phyloP scores from a whole-genome alignment of 2,329 filamentous ascomycete species.

The Penicillium paneum region DNA sequence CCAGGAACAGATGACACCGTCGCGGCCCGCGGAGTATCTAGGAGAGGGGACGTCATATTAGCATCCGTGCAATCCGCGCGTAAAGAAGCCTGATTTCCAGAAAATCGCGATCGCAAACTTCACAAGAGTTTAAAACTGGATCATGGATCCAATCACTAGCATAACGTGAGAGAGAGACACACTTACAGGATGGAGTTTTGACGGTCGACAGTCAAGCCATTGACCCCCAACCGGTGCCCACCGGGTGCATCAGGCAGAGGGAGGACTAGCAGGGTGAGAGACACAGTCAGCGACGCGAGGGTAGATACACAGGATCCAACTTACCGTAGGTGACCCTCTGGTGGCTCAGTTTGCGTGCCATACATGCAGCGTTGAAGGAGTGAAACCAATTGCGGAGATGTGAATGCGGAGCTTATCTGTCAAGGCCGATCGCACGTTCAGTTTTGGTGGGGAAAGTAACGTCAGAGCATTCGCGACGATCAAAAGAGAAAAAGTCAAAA shows the following conservation, averaged over 20 bases:
- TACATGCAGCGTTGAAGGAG: slow-evolving; percentile 36
- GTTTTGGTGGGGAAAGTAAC: slow-evolving; percentile 19
- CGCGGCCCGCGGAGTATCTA: slow-evolving; percentile 92
- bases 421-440: slow-evolving; percentile 25
- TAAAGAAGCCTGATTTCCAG: not conserved
- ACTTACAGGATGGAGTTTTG: slow-evolving; percentile 81
- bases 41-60: slow-evolving; percentile 19
- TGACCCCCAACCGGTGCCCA: slow-evolving; percentile 90
- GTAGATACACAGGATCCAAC: slow-evolving; percentile 15
- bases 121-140: not conserved
- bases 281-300: slow-evolving; percentile 7
- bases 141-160: not conserved
- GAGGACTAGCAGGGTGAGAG: slow-evolving; percentile 52
- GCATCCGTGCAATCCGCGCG: slow-evolving; percentile 16
- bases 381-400: slow-evolving; percentile 27
- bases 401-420: slow-evolving; percentile 32
- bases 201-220: slow-evolving; percentile 84
- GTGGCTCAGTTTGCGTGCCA: slow-evolving; percentile 67
- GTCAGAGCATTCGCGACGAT: slow-evolving; percentile 14
- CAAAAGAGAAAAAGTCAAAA: not conserved
- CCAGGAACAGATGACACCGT: slow-evolving; percentile 96
- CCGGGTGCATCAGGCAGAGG: slow-evolving; percentile 71
- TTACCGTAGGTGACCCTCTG: slow-evolving; percentile 67
- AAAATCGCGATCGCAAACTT: not conserved
- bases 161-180: not conserved